Evolutionary conservation across 2,329 filamentous ascomycete genomes (phyloP), one percentile per base, ranked within the genome.

Genomic region (Trichoderma atroviride): DNA sequence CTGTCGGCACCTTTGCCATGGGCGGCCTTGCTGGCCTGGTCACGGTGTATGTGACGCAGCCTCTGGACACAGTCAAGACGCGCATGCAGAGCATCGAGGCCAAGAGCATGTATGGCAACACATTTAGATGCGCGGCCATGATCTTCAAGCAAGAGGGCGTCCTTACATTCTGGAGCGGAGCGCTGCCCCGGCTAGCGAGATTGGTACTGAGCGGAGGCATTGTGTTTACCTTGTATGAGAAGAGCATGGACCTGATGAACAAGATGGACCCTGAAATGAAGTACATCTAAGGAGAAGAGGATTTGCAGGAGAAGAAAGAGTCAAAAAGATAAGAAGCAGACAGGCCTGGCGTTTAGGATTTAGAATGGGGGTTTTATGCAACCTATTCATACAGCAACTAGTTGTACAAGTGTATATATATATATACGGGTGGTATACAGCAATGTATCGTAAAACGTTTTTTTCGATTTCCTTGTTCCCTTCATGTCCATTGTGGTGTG

Each of bases 191-290:
- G 66, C 81, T 99, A 75, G 95, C 89, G 29, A 86, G 96, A 69
- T 79, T 99, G 74, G 92, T 97, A 53, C 81, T 98, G 80, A 97
- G 94, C 76, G 96, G 96, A 68, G 96, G 96, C 22, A 97, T 99
- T 76, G 96, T 99, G 52, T 99, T 99, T 78, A 96, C 96, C 27
- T 96, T 98, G 90, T 96, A 97, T 79, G 95, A 98, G 83, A 97
- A 97, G 87, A 92, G 91, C 70, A 98, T 98, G 84, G 95, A 97
- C 65, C 75, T 94, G 69, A 89, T 99, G 84, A 88, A 93, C 75
- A 85, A 79, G 76, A 70, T 94, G 64, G 96, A 99, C 78, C 96
- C 96, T 0, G 87, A 96, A 75, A 89, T 89, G 77, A 91, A 86
- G 78, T 97, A 96, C 78, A 88, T 98, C 72, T 96, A 76, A 69